phyloP scores from a whole-genome alignment of 176 grass and related monocot species.

The Phyllostachys edulis region DNA sequence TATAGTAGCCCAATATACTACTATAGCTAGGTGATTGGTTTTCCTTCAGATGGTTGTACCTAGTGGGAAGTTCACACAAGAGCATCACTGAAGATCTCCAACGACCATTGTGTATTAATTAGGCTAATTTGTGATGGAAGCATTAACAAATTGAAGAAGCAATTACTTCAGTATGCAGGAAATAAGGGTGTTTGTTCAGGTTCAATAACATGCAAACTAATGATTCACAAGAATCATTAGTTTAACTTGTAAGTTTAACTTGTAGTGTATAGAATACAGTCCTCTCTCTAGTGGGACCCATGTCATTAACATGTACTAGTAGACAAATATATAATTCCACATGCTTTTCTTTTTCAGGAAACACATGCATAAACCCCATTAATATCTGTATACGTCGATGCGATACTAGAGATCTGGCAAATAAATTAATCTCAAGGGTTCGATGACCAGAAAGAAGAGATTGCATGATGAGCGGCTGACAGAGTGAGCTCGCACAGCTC shows the following conservation, averaged over 20 bases:
- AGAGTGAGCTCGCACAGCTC: conserved; percentile 58
- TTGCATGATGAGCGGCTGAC: conserved; percentile 47
- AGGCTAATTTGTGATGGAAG: not conserved
- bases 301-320: no score
- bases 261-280: no score
- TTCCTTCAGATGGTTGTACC: not conserved
- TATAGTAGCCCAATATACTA: not conserved
- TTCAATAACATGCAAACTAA: no score
- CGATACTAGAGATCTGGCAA: not conserved
- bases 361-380: no score
- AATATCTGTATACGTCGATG: not conserved
- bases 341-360: no score
- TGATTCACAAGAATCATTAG: no score
- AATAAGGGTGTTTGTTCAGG: no score
- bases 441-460: not conserved
- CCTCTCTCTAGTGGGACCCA: no score
- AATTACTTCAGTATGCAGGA: not conserved
- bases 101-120: not conserved
- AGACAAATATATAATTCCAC: no score
- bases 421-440: not conserved
- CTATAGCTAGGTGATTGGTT: not conserved
- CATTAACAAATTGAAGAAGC: not conserved
- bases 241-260: no score
- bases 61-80: not conserved
- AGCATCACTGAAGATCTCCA: not conserved